These are phyloP conservation scores for Pseudopyricularia javanii DNA, from an alignment of 2,329 filamentous ascomycete species.

Conservation along the genomic window DNA sequence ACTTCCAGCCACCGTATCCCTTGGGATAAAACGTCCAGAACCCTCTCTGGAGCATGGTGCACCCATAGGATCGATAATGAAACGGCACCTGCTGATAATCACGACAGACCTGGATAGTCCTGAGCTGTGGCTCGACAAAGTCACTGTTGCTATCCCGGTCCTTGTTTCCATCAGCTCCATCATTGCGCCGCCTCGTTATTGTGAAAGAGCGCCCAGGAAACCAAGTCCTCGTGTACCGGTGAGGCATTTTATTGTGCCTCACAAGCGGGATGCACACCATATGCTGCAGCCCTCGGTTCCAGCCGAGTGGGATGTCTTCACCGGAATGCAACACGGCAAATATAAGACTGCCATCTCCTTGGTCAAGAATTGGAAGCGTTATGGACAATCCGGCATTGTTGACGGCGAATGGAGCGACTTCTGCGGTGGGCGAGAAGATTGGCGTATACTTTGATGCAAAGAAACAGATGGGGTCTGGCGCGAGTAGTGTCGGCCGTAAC, in stretches of 20 bases:
- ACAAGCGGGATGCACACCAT: slow-evolving; percentile 1
- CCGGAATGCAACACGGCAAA: slow-evolving; percentile 3
- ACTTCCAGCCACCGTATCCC: not conserved
- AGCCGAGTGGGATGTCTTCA: not conserved
- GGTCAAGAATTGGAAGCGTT: slow-evolving; percentile 2
- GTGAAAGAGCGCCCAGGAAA: not conserved
- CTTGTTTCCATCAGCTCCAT: not conserved
- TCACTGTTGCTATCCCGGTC: not conserved
- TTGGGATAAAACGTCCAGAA: slow-evolving; percentile 2
- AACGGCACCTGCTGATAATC: slow-evolving; percentile 4
- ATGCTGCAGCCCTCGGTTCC: not conserved
- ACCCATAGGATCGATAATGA: slow-evolving; percentile 2
- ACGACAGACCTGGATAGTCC: slow-evolving; percentile 3
- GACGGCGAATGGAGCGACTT: slow-evolving; percentile 1
- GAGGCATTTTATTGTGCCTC: not conserved
- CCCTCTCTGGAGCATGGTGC: not conserved
- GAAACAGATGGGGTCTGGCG: slow-evolving; percentile 3
- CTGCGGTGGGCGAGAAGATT: not conserved
- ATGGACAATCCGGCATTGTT: slow-evolving; percentile 5
- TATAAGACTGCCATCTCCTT: not conserved
- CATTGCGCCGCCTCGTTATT: not conserved
- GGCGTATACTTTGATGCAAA: not conserved
- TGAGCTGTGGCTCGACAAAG: not conserved
- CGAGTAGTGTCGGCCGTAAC: slow-evolving; percentile 2
- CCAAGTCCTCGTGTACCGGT: slow-evolving; percentile 3